Conservation (phyloP, 192 early-diverging fungal genomes). For the Coemansia erecta region DNA sequence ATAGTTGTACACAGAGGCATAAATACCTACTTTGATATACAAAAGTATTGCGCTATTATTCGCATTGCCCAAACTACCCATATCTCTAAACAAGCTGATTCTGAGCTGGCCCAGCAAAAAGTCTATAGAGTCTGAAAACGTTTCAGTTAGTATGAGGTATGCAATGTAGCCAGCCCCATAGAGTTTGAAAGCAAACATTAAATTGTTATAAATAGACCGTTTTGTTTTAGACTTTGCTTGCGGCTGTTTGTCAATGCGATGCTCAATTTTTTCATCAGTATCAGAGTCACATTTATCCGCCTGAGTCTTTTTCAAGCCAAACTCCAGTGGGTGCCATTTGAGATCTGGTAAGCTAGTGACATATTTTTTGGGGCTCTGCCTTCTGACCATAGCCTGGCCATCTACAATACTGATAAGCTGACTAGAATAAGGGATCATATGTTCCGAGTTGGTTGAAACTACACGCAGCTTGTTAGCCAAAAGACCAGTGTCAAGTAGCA, state of each 20-base stretch:
- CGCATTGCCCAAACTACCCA: neutral
- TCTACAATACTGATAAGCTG: conserved; percentile 72
- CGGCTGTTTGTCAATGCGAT: neutral
- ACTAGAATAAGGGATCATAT: conserved; percentile 72
- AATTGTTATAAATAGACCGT: conserved; percentile 30
- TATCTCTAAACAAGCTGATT: conserved; percentile 19
- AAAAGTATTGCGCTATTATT: conserved; percentile 7
- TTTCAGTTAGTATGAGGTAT: conserved; percentile 13
- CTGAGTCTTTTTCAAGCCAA: no score
- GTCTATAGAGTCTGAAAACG: conserved; percentile 11
- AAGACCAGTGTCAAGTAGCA: conserved; percentile 54
- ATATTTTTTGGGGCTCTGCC: conserved; percentile 19
- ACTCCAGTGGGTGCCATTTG: no score
- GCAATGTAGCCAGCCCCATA: conserved; percentile 15
- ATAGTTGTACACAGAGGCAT: neutral
- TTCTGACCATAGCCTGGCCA: conserved; percentile 36
- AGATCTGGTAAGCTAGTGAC: neutral
- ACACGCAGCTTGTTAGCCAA: conserved; percentile 76
- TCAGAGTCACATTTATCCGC: neutral
- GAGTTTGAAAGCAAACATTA: conserved; percentile 15
- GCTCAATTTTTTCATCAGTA: neutral
- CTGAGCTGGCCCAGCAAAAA: conserved; percentile 20
- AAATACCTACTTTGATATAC: conserved; percentile 20
- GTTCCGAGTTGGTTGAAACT: conserved; percentile 80
- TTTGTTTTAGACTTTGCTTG: conserved; percentile 3